Base-by-base conservation (phyloP, 1,284 basidiomycete genomes). In the Leccinum subrobustum region DNA sequence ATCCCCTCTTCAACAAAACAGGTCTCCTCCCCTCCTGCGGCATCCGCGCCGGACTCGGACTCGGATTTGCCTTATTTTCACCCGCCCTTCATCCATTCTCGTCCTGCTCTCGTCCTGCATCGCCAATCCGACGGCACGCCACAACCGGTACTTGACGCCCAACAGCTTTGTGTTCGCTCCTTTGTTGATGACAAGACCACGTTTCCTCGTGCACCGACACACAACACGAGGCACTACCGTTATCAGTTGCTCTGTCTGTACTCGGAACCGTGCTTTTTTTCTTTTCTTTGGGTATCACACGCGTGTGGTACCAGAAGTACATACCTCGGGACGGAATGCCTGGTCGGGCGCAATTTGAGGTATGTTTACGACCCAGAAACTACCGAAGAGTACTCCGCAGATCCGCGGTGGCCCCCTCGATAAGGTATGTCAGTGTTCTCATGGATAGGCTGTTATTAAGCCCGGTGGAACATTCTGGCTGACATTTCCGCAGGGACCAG, bases 381-480 rank as follows among this genome's bases (percentile, higher is more conserved):
- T 39, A 31, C 50, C 29, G 53, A 50, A 60, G 55, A 48, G 47
- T n/a, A 51, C 55, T 63, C 63, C 65, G 61, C 62, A 71, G 70
- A 75, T 74, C 73, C 73, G 71, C 66, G 68, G 69, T 68, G 23
- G 51, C 48, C 12, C 48, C 12, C 63, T 63, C 63, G 57, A 71
- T 62, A 52, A 57, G 65, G 68, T 69, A 60, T 61, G 66, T 58
- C 56, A 56, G 23, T 58, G 56, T 73, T 69, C 71, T 63, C 72
- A 73, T 71, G 69, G 29, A 48, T 42, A 52, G 56, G 23, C 33
- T 59, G 23, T 57, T 60, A 67, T 61, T 66, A 61, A 60, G 9
- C 42, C 61, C 62, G 60, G 67, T 72, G 65, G 66, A 70, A 63
- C 65, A 51, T 57, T 56, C 58, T 57, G 50, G 50, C 56, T 67